Evolutionary conservation across 345 rosid species (phyloP), one percentile per base, ranked within the genome.

Genomic region (Aquilaria sinensis): DNA sequence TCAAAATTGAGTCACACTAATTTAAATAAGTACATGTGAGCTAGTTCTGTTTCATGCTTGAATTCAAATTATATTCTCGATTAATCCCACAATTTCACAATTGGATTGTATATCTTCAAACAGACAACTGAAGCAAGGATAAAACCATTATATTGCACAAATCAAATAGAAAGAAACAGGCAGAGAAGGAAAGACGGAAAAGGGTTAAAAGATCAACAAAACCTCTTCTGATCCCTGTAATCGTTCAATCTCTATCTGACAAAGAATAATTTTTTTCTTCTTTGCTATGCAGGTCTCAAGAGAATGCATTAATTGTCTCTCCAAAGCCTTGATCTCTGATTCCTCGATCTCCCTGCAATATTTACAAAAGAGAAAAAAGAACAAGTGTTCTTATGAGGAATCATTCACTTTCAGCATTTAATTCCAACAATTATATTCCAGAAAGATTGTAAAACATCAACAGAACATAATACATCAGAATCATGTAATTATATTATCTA

Each of bases 291-390:
- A 91, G 73, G 86, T 88, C 80, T 95, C 99, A 64, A 87, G 82
- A 43, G 99, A 90, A 64, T 94, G 99, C 96, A 90, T 83, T 71
- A 90, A 71, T 71, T 90, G 99, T 72, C 96, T 88, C 72, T 90
- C 96, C 79, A 86, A 77, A 2, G 89, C 87, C 78, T 83, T 90
- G 79, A 90, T 80, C 69, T 90, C 99, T 49, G 90, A 71, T 76
- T 81, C 99, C 68, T 86, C 92, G 71, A 94, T 94, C 83, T 90
- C 99, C 74, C 97, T 90, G 74, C 53, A 65, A 72, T 4, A 30
- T 52, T 46, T 57, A 58, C 43, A 2, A 37, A 37, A 37, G 7
- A 41, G 61, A 51, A 69, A 45, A 55, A 43, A 49, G 23, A 15
- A 58, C n/a, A 64, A 49, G 23, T 23, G 23, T 23, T 23, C 23